These are phyloP conservation scores for Alternaria brassicae DNA, from an alignment of 2,329 filamentous ascomycete species.

Conservation along the genomic window DNA sequence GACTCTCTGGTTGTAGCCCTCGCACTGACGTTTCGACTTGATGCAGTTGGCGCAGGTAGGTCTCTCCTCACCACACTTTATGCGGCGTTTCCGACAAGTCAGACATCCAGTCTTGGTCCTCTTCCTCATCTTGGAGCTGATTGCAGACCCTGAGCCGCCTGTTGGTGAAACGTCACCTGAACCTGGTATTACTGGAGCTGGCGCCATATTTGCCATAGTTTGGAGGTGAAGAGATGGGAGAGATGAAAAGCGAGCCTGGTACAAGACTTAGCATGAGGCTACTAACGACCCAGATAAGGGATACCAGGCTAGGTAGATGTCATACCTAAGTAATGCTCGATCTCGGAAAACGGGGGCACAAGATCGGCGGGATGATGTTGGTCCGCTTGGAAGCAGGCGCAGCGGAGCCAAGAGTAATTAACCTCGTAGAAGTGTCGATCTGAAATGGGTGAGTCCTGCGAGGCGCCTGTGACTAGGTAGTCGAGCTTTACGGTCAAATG, in stretches of 20 bases:
- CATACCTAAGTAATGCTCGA: constrained; percentile 12
- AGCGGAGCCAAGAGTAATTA: constrained; percentile 37
- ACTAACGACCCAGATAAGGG: background rate
- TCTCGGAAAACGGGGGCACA: constrained; percentile 14
- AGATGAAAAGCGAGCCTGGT: constrained; percentile 6
- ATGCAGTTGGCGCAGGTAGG: constrained; percentile 84
- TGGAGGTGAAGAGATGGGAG: background rate
- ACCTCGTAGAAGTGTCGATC: constrained; percentile 39
- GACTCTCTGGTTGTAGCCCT: constrained; percentile 82
- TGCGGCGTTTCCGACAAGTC: constrained; percentile 91
- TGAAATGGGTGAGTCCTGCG: constrained; percentile 28
- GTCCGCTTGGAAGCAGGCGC: constrained; percentile 29
- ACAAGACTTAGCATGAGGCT: constrained; percentile 6
- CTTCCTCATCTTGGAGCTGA: constrained; percentile 49
- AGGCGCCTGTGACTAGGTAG: constrained; percentile 19
- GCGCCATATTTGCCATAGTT: constrained; percentile 34
- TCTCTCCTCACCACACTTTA: constrained; percentile 94
- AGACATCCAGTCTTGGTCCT: constrained; percentile 92
- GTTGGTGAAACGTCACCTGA: constrained; percentile 42
- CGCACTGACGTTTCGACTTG: constrained; percentile 83
- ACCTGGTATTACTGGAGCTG: constrained; percentile 27
- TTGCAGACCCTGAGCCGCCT: constrained; percentile 22
- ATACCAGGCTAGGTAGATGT: background rate
- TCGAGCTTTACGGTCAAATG: constrained; percentile 9
- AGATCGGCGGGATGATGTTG: constrained; percentile 30